These are phyloP conservation scores for Aspergillus sp. DNA, from an alignment of 2,329 filamentous ascomycete genomes.

Conservation along the genomic window DNA sequence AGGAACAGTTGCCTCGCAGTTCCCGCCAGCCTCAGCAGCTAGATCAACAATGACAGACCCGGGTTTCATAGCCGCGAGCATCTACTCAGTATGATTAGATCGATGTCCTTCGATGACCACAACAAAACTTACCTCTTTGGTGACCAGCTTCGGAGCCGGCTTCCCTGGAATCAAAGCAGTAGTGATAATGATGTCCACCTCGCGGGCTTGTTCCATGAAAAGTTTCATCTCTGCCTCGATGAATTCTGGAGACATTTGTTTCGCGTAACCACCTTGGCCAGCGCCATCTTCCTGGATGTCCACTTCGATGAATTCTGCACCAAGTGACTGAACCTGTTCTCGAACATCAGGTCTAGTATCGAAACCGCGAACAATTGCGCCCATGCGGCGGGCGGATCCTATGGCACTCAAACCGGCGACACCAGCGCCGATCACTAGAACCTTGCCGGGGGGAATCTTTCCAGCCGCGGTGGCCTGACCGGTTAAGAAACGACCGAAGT, in stretches of 20 bases:
- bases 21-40: constrained; percentile 83
- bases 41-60: constrained; percentile 87
- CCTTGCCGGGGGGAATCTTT: constrained; percentile 84
- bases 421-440: constrained; percentile 85
- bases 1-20: constrained; percentile 77
- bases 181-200: constrained; percentile 90
- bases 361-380: constrained; percentile 85
- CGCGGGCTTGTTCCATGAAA: constrained; percentile 80
- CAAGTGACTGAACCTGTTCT: constrained; percentile 86
- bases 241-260: constrained; percentile 93
- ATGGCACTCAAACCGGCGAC: constrained; percentile 88
- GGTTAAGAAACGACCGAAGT: constrained; percentile 83
- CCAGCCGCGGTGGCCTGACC: constrained; percentile 89
- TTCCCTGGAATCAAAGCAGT: constrained; percentile 87
- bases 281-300: constrained; percentile 80
- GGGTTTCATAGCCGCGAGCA: constrained; percentile 83
- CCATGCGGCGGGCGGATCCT: constrained; percentile 79
- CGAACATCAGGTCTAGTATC: constrained; percentile 85
- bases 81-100: constrained; percentile 44
- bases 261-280: constrained; percentile 83
- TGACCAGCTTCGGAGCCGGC: constrained; percentile 80
- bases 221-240: constrained; percentile 91
- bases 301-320: constrained; percentile 87
- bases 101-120: neutral
- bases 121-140: constrained; percentile 54